Conservation (phyloP, 257 asterid species). For the Apocynum venetum region DNA sequence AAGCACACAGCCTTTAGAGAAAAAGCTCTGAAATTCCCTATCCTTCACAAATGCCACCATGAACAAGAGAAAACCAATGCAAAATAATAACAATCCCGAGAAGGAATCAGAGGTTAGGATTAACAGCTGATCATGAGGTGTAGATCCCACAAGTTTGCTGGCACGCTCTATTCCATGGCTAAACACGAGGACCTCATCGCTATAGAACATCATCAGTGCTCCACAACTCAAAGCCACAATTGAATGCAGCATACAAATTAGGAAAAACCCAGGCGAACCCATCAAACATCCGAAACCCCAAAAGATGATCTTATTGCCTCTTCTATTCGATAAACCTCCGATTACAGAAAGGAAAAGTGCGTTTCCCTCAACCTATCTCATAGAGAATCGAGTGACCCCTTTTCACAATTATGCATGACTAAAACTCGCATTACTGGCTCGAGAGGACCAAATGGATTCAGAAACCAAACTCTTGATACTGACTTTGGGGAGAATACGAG, state of each 20-base stretch:
- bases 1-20: constrained; percentile 73
- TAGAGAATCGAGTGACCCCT: background rate
- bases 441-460: background rate
- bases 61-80: constrained; percentile 73
- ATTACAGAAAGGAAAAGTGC: constrained; percentile 1
- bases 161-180: constrained; percentile 89
- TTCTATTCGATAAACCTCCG: background rate
- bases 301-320: background rate
- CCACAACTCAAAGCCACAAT: constrained; percentile 75
- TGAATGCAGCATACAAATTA: constrained; percentile 74
- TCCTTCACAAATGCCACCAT: constrained; percentile 95
- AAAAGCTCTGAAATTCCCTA: constrained; percentile 72
- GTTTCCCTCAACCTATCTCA: background rate
- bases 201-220: constrained; percentile 74
- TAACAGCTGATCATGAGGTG: constrained; percentile 83
- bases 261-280: constrained; percentile 68
- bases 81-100: constrained; percentile 77
- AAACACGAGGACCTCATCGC: constrained; percentile 58
- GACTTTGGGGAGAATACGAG: background rate
- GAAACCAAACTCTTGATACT: background rate
- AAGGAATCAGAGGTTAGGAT: constrained; percentile 86
- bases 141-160: constrained; percentile 73
- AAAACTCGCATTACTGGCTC: background rate
- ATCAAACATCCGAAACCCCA: constrained; percentile 25
- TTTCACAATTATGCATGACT: background rate